phyloP scores from a whole-genome alignment of 2,329 filamentous ascomycete genomes.

The Macrophomina phaseolina region DNA sequence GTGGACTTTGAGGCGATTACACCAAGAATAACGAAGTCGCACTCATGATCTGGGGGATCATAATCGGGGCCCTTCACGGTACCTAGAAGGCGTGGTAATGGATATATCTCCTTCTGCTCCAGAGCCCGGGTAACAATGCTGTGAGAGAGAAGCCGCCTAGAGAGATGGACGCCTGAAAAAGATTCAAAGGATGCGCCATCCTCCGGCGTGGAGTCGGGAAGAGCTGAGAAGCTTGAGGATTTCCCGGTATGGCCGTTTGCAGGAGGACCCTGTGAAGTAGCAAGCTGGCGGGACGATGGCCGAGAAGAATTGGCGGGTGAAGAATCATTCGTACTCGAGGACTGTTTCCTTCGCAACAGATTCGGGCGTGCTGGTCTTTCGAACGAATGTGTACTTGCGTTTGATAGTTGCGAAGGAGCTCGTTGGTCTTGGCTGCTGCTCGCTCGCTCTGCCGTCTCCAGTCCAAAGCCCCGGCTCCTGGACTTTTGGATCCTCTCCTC shows the following conservation, averaged over 20 bases:
- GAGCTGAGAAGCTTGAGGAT: constrained; percentile 16
- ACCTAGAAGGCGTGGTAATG: constrained; percentile 79
- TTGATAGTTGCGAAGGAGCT: constrained; percentile 23
- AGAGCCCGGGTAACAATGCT: constrained; percentile 78
- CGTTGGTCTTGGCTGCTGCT: constrained; percentile 30
- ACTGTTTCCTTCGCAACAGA: neutral
- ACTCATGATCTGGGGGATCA: constrained; percentile 78
- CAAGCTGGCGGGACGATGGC: constrained; percentile 11
- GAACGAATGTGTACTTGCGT: constrained; percentile 10
- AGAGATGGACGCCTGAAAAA: constrained; percentile 84
- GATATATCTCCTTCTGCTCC: constrained; percentile 75
- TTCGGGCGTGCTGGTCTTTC: constrained; percentile 11
- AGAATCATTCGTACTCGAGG: constrained; percentile 5
- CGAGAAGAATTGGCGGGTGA: neutral
- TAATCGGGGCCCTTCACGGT: constrained; percentile 83
- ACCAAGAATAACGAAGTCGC: constrained; percentile 87
- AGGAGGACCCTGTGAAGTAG: neutral
- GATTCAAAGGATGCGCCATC: constrained; percentile 65
- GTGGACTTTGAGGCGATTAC: constrained; percentile 89
- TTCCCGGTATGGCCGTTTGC: neutral
- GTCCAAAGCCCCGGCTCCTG: constrained; percentile 49
- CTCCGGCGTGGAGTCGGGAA: constrained; percentile 36
- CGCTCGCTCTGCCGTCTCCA: constrained; percentile 29
- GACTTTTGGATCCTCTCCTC: constrained; percentile 50
- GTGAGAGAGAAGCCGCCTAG: constrained; percentile 82